These are phyloP conservation scores for Xylaria intraflava DNA, from an alignment of 495 filamentous ascomycete species.

Conservation along the genomic window DNA sequence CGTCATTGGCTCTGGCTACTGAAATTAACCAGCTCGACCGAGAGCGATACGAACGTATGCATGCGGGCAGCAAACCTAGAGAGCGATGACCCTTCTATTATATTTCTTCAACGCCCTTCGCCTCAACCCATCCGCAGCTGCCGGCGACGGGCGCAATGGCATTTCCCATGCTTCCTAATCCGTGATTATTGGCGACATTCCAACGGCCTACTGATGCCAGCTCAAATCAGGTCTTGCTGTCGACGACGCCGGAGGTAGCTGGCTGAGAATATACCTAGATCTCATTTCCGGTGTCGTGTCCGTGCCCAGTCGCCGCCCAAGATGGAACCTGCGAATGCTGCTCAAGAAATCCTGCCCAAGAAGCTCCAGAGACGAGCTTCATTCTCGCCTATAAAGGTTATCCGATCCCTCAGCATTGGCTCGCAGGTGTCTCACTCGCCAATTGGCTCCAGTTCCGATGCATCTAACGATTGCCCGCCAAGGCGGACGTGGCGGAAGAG, in stretches of 20 bases:
- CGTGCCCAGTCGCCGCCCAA: not conserved
- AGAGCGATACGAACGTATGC: not conserved
- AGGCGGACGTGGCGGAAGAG: conserved; percentile 18
- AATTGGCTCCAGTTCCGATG: conserved; percentile 17
- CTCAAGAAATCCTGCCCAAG: conserved; percentile 10
- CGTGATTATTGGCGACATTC: not conserved
- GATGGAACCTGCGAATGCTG: conserved; percentile 19
- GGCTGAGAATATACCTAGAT: not conserved
- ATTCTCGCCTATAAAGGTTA: conserved; percentile 23
- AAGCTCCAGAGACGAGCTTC: conserved; percentile 20
- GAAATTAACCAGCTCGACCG: not conserved
- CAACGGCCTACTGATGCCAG: not conserved
- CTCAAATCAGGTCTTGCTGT: not conserved
- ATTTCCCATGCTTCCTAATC: not conserved
- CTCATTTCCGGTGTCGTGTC: not conserved
- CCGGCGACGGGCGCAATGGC: not conserved
- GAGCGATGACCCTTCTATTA: too few species aligned
- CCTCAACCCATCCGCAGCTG: not conserved
- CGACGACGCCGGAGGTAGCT: not conserved
- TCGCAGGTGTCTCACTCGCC: conserved; percentile 25
- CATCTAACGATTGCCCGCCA: conserved; percentile 7
- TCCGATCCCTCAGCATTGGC: conserved; percentile 23
- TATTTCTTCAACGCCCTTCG: not conserved
- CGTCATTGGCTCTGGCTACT: conserved; percentile 12
- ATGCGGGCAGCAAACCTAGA: too few species aligned